These are phyloP conservation scores for Lepidium sativum DNA, from an alignment of 345 rosid genomes.

Conservation along the genomic window DNA sequence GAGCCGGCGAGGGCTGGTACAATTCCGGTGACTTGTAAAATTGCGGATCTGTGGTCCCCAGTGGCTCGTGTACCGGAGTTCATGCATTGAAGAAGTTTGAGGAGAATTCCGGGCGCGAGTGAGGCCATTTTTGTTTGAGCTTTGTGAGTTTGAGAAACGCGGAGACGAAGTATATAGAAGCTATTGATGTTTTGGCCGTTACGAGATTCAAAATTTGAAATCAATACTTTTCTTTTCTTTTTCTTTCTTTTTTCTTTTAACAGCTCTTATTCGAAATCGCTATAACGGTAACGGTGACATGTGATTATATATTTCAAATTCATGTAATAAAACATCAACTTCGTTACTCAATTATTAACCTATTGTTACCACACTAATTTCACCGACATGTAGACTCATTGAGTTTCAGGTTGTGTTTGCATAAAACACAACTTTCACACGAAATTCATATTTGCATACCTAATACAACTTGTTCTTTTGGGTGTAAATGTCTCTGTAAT, in stretches of 20 bases:
- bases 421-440: too few relatives aligned
- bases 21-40: slow-evolving; percentile 80
- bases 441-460: too few relatives aligned
- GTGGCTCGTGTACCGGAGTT: slow-evolving; percentile 67
- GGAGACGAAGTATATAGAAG: neutral
- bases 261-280: neutral
- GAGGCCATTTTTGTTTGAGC: slow-evolving; percentile 51
- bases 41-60: slow-evolving; percentile 95
- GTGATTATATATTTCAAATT: too few relatives aligned
- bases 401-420: too few relatives aligned
- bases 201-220: slow-evolving; percentile 37
- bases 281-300: neutral
- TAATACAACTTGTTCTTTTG: too few relatives aligned
- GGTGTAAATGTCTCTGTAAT: too few relatives aligned
- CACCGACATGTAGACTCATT: too few relatives aligned
- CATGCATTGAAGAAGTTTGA: slow-evolving; percentile 89
- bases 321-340: too few relatives aligned
- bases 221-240: neutral
- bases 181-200: slow-evolving; percentile 36
- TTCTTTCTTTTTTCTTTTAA: neutral
- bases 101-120: slow-evolving; percentile 72
- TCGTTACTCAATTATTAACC: too few relatives aligned
- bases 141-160: neutral
- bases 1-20: slow-evolving; percentile 92
- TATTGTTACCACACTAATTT: too few relatives aligned